A percentile compares a stretch with the other conserved stretches of the same genome.
These are phyloP conservation scores for Paramecium bursaria DNA, from an alignment of 73 alveolate species.

Conservation along the genomic window DNA sequence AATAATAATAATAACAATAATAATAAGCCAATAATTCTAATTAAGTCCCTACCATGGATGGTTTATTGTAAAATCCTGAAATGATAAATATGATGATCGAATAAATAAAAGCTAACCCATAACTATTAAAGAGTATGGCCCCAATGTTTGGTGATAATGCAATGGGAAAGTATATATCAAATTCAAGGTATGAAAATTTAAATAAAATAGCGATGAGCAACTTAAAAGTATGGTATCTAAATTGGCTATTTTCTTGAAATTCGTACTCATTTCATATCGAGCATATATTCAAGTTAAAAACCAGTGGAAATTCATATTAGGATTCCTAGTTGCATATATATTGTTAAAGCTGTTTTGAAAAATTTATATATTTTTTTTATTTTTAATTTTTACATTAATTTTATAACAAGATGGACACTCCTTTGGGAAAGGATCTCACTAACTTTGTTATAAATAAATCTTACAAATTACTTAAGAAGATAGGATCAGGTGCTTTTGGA, in stretches of 20 bases:
- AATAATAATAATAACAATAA: slow-evolving; percentile 70
- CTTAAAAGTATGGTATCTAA: background rate
- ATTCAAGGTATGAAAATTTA: slow-evolving; percentile 1
- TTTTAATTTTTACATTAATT: too few species aligned
- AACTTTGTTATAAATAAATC: slow-evolving; percentile 74
- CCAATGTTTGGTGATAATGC: slow-evolving; percentile 74
- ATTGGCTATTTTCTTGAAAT: slow-evolving; percentile 32
- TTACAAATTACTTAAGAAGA: slow-evolving; percentile 77
- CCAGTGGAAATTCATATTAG: slow-evolving; percentile 59
- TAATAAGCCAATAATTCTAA: slow-evolving; percentile 53
- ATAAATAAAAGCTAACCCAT: slow-evolving; percentile 77
- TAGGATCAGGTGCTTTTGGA: slow-evolving; percentile 93
- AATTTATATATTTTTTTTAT: too few species aligned
- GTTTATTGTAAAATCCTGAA: slow-evolving; percentile 70
- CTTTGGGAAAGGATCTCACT: slow-evolving; percentile 53
- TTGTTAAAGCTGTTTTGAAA: too few species aligned
- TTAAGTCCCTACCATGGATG: slow-evolving; percentile 5
- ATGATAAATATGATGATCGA: slow-evolving; percentile 78
- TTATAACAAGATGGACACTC: slow-evolving; percentile 63
- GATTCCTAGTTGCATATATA: too few species aligned
- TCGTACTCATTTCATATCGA: slow-evolving; percentile 40
- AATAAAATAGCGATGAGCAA: slow-evolving; percentile 21
- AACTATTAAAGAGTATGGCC: slow-evolving; percentile 80
- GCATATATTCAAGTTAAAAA: slow-evolving; percentile 62
- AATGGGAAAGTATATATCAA: slow-evolving; percentile 12